Percentiles rank a stretch among this genome's conserved stretches.
phyloP scores from a whole-genome alignment of 306 rosid species.

The Lathyrus aphaca region DNA sequence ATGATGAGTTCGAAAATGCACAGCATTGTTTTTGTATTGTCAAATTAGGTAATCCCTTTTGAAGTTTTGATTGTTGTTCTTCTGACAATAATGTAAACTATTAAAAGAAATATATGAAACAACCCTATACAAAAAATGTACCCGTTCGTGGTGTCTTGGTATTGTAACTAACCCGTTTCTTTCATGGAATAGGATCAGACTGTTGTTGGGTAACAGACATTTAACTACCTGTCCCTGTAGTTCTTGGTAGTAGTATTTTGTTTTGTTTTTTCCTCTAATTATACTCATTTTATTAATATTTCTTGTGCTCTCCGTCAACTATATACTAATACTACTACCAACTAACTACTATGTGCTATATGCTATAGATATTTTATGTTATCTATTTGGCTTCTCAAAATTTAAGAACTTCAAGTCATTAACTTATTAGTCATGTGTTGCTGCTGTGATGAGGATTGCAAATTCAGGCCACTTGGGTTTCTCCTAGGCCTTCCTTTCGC shows the following conservation, averaged over 20 bases:
- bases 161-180: slow-evolving; percentile 20
- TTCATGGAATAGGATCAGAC: not conserved
- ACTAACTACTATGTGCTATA: not conserved
- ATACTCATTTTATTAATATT: slow-evolving; percentile 11
- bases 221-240: slow-evolving; percentile 9
- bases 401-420: not conserved
- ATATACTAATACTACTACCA: not conserved
- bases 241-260: slow-evolving; percentile 2
- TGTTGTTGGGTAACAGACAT: slow-evolving; percentile 33
- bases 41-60: slow-evolving; percentile 21
- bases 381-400: slow-evolving; percentile 26
- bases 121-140: too few species aligned
- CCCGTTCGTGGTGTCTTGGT: slow-evolving; percentile 21
- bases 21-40: not conserved
- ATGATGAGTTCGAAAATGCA: slow-evolving; percentile 11
- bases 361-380: slow-evolving; percentile 13
- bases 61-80: slow-evolving; percentile 11
- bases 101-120: slow-evolving; percentile 1
- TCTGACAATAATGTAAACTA: slow-evolving; percentile 11
- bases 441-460: slow-evolving; percentile 64
- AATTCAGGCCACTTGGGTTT: slow-evolving; percentile 77
- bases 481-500: slow-evolving; percentile 76
- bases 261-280: not conserved
- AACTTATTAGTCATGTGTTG: slow-evolving; percentile 49
- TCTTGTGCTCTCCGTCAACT: slow-evolving; percentile 39